These are phyloP conservation scores for Melaleuca alternifolia DNA, from an alignment of 345 rosid species.

Conservation along the genomic window DNA sequence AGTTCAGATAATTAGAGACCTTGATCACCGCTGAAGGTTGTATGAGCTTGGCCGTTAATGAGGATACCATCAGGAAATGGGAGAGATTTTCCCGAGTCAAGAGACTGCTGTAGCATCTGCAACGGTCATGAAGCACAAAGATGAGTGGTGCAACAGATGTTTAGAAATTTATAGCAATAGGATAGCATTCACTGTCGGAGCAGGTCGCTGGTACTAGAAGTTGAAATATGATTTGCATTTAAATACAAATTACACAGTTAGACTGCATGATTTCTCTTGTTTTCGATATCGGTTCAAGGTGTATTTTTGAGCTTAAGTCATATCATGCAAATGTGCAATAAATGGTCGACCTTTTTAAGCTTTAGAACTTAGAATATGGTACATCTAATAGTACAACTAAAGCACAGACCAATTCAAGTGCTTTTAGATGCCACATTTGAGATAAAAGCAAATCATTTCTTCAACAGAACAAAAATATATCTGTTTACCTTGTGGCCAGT, in stretches of 20 bases:
- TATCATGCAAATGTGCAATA: background rate
- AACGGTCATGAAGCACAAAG: background rate
- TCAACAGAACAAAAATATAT: background rate
- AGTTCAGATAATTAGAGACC: constrained; percentile 13
- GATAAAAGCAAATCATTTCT: background rate
- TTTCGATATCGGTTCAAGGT: background rate
- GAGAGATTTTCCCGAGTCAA: constrained; percentile 2
- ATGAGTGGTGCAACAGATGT: background rate
- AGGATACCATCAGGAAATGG: constrained; percentile 46
- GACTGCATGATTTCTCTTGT: background rate
- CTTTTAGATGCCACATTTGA: background rate
- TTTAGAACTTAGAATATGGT: background rate
- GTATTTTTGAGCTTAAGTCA: background rate
- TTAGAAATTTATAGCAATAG: background rate
- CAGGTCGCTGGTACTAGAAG: background rate
- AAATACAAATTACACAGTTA: background rate
- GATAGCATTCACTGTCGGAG: background rate
- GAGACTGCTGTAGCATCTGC: constrained; percentile 1
- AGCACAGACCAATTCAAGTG: background rate
- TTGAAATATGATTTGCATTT: background rate
- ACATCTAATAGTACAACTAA: background rate
- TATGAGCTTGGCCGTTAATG: constrained; percentile 43
- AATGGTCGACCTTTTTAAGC: background rate
- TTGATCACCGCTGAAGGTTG: constrained; percentile 49
- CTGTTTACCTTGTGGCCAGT: constrained; percentile 18